Evolutionary conservation across 2,329 filamentous ascomycete species (phyloP), one percentile per base, ranked within the genome.

Genomic region (Pseudopithomyces chartarum): DNA sequence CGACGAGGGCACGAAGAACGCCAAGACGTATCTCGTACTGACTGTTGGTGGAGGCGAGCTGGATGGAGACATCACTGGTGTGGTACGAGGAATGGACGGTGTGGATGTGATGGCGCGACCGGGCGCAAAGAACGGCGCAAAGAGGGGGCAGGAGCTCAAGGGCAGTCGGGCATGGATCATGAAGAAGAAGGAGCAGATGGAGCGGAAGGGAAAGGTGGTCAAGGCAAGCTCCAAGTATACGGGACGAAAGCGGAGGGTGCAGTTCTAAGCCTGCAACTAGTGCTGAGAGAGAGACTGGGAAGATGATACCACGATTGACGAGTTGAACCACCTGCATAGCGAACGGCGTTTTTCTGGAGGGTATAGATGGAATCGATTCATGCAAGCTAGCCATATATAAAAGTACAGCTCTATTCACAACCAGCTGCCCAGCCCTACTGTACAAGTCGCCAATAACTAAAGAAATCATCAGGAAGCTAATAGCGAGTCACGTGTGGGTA

Each of bases 201-300:
- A 96, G 77, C 84, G 87, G 60, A 97, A 97, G 78, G 95, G 95
- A 44, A 97, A 95, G 81, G 85, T 98, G 26, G 94, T 98, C 66
- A 98, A 98, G 82, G 80, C 87, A 1, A 92, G 85, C 54, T 96
- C 91, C 50, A 98, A 96, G 78, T 99, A 97, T 75, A 98, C 94
- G 0, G 95, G 94, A 29, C 84, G 95, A 68, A 97, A 92, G 81
- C 85, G 95, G 76, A 86, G 90, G 56, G 81, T 88, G 53, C 87
- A 87, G 32, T 97, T 96, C 74, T 97, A 81, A 61, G 61, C 49
- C 17, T 33, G 15, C 17, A 6, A 19, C 15, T 29, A 19, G 20
- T 20, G 19, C n/a, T 34, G 8, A 8, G 32, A 11, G 32, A 32
- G n/a, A 23, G 15, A 12, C 17, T 11, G 13, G 22, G 19, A 36